phyloP scores from a whole-genome alignment of 2,329 filamentous ascomycete genomes.

The Colletotrichum siamense region DNA sequence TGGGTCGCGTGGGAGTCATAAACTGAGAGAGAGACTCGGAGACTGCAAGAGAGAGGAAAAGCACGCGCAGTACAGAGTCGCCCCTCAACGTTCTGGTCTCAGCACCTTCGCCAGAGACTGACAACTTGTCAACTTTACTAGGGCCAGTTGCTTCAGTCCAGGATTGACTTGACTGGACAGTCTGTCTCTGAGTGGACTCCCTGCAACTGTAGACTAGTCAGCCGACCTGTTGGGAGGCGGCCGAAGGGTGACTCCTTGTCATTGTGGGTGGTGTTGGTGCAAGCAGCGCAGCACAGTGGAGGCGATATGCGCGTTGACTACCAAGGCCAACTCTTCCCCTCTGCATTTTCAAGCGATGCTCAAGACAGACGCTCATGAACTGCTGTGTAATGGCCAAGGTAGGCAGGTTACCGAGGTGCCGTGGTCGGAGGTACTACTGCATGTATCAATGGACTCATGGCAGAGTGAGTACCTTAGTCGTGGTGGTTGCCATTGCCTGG shows the following conservation, averaged over 20 bases:
- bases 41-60: not conserved
- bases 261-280: not conserved
- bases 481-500: not conserved
- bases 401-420: not conserved
- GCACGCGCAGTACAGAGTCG: not conserved
- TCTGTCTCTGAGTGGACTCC: not conserved
- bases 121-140: not conserved
- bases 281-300: not conserved
- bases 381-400: not conserved
- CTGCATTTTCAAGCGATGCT: not conserved
- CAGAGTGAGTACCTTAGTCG: not conserved
- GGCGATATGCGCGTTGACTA: not conserved
- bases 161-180: not conserved
- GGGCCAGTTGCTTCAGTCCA: not conserved
- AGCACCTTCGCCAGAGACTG: not conserved
- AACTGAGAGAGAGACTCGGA: not conserved
- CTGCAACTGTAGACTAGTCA: not conserved
- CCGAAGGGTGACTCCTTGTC: not conserved
- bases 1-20: slow-evolving; percentile 1
- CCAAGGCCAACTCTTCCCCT: not conserved
- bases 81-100: not conserved
- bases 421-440: not conserved
- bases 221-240: not conserved
- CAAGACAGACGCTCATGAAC: not conserved
- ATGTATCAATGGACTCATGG: not conserved